Conservation (phyloP, 352 stramenopile species). For the Pythium utonaiense region DNA sequence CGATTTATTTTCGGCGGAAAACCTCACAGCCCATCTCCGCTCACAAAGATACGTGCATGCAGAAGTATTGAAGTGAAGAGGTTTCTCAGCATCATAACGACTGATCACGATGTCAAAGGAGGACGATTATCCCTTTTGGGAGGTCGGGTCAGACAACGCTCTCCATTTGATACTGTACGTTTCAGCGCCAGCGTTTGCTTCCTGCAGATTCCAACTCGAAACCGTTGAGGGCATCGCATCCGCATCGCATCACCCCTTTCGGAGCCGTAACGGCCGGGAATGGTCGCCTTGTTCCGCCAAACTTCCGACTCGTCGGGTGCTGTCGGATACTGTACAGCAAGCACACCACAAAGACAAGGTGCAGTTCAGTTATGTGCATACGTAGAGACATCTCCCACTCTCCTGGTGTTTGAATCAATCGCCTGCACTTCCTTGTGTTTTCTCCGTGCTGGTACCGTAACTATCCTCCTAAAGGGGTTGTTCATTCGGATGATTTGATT, state of each 20-base stretch:
- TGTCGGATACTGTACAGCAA: neutral
- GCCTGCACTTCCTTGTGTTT: too few relatives aligned
- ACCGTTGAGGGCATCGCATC: too few relatives aligned
- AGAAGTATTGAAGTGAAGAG: neutral
- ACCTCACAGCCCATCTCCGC: neutral
- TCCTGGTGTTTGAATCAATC: too few relatives aligned
- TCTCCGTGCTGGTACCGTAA: too few relatives aligned
- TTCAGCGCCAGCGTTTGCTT: neutral
- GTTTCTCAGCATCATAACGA: neutral
- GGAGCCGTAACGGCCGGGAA: neutral
- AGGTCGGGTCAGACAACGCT: conserved; percentile 16
- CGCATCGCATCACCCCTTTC: too few relatives aligned
- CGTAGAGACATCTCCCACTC: too few relatives aligned
- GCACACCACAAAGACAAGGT: neutral
- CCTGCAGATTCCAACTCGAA: too few relatives aligned
- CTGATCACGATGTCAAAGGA: neutral
- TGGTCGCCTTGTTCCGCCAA: conserved; percentile 10
- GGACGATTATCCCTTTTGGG: conserved; percentile 7
- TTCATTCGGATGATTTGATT: too few relatives aligned
- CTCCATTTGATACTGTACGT: conserved; percentile 20
- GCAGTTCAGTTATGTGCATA: too few relatives aligned
- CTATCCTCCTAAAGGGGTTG: too few relatives aligned
- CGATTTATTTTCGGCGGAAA: neutral
- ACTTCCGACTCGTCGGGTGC: conserved; percentile 7
- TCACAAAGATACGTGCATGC: neutral